Conservation (phyloP, 768 basidiomycete species). For the Naganishia vishniacii region DNA sequence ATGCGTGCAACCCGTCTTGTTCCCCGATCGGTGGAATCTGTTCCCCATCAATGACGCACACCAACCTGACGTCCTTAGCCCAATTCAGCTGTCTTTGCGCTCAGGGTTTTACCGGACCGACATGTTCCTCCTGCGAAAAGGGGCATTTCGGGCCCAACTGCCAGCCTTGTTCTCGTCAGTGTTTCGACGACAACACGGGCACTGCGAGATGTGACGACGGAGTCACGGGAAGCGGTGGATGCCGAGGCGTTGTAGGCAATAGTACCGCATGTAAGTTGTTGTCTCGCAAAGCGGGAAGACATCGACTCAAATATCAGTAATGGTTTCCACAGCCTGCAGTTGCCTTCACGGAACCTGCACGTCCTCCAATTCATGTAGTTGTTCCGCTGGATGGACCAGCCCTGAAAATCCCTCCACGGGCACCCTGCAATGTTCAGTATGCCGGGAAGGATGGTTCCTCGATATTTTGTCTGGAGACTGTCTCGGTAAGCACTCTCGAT, state of each 20-base stretch:
- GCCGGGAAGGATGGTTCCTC: conserved; percentile 37
- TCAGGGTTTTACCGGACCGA: conserved; percentile 39
- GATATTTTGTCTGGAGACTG: conserved; percentile 30
- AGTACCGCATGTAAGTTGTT: conserved; percentile 29
- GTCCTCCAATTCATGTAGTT: conserved; percentile 30
- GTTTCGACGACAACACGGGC: not conserved
- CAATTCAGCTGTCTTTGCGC: conserved; percentile 33
- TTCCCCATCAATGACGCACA: conserved; percentile 20
- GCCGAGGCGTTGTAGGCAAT: conserved; percentile 35
- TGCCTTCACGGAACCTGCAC: conserved; percentile 43
- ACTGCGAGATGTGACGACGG: conserved; percentile 38
- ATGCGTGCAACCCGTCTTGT: conserved; percentile 39
- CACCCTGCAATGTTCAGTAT: conserved; percentile 33
- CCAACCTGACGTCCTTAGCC: not conserved
- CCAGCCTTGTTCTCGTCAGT: conserved; percentile 28
- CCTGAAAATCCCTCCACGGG: not conserved
- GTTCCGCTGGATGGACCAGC: conserved; percentile 42
- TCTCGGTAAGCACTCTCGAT: conserved; percentile 28
- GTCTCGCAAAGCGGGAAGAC: not conserved
- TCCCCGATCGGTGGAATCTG: conserved; percentile 34
- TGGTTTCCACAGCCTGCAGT: conserved; percentile 37
- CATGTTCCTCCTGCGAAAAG: conserved; percentile 36
- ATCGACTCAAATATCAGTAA: not conserved
- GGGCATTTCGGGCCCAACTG: conserved; percentile 38
- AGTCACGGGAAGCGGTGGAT: conserved; percentile 36